Evolutionary conservation across 495 filamentous ascomycete species (phyloP), one percentile per base, ranked within the genome.

Genomic region (Astrothelium macrocarpum): DNA sequence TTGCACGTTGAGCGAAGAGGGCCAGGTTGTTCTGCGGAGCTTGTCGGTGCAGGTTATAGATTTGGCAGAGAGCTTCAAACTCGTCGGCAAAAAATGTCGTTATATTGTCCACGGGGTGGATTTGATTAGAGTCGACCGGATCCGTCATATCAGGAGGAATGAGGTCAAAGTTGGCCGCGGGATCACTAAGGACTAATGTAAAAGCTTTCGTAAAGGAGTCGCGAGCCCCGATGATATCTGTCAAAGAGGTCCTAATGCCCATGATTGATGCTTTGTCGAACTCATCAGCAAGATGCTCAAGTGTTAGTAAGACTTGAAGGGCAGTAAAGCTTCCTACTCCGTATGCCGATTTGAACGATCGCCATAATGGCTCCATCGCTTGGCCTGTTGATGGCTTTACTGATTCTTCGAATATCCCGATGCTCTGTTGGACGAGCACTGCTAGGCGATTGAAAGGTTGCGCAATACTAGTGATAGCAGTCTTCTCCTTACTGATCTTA

Each of bases 301-400:
- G 72, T 18, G 82, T 76, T 12, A 82, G 65, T 16, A 87, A 72
- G 7, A 80, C 76, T 14, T 74, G 63, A 53, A 88, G 73, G 36
- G 81, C 79, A 4, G 70, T 59, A 32, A 83, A 74, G 28, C 81
- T 82, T 25, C 76, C 70, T 28, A 85, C 79, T 3, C 88, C 84
- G 5, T 78, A 75, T 14, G 91, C 2, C 11, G 49, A 91, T 67
- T 85, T 81, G 67, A 93, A 84, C 0, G 74, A 66, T 42, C 80
- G 80, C 94, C 94, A 98, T 0, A 97, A 78, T 29, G 74, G 75
- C 71, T 96, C 90, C 90, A 97, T 96, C 65, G 84, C 86, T 20
- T 90, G 79, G 1, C 92, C 92, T 1, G 85, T 92, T 0, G 78
- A 82, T 7, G 94, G 75, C 53, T 85, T 83, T 78, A 78, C 81